phyloP scores from a whole-genome alignment of 1,139 yeast species.

The Hansenula lynferdii region DNA sequence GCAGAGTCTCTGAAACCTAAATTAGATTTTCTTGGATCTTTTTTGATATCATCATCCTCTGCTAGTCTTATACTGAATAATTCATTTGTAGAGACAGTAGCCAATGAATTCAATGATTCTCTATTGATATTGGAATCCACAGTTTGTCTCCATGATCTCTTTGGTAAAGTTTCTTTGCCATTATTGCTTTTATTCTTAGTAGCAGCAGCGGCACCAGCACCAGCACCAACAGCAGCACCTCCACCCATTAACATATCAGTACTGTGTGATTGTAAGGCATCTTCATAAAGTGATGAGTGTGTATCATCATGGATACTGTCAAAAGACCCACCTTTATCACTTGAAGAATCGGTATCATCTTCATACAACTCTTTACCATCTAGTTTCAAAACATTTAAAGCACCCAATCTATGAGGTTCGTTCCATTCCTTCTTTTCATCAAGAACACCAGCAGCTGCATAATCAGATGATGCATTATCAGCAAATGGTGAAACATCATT shows the following conservation, averaged over 20 bases:
- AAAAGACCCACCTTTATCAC: conserved; percentile 27
- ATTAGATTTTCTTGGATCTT: conserved; percentile 35
- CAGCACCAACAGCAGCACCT: conserved; percentile 6
- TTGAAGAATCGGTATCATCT: conserved; percentile 29
- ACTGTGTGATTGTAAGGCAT: conserved; percentile 27
- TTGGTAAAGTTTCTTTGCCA: conserved; percentile 28
- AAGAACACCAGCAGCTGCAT: conserved; percentile 30
- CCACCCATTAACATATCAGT: conserved; percentile 23
- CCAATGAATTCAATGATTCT: conserved; percentile 65
- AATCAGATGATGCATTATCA: conserved; percentile 18
- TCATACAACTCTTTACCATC: conserved; percentile 34
- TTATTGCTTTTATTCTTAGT: neutral
- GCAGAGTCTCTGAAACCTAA: conserved; percentile 38
- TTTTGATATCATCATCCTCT: conserved; percentile 43
- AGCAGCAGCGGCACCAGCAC: neutral
- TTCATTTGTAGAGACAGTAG: conserved; percentile 85
- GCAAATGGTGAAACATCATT: conserved; percentile 10
- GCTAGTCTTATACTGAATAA: conserved; percentile 76
- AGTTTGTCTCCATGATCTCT: conserved; percentile 75
- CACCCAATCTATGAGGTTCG: conserved; percentile 40
- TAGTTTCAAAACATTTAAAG: conserved; percentile 47
- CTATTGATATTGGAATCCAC: conserved; percentile 37
- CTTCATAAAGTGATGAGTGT: conserved; percentile 23
- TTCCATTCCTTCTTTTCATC: conserved; percentile 28
- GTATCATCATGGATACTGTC: conserved; percentile 19